Base-by-base conservation (phyloP, 306 rosid genomes). In the Astragalus membranaceus region DNA sequence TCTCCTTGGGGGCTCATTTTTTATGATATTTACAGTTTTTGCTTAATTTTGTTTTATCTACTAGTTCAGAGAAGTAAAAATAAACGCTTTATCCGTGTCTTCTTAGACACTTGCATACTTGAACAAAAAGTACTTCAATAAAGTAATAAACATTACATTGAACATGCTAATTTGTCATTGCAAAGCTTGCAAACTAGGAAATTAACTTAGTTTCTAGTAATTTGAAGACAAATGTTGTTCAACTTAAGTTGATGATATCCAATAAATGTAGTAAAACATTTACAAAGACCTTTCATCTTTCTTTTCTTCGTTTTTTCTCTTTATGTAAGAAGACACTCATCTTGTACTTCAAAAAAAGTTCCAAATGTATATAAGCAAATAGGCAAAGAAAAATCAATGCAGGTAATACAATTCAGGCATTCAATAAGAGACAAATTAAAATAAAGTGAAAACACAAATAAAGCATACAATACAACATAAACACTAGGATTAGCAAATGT, bases 371-470 rank as follows among this genome's bases (percentile, higher is more conserved):
- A 55, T 14, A 73, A 49, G 46, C 29, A 63, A 41, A 75, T 2
- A 11, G 63, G 33, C 17, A 63, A 43, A 30, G 14, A 2, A 36
- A 14, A 33, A 55, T 26, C n/a, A 2, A 33, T 17, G 23, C 6
- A 57, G 13, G 8, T 6, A 13, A 14, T 12, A 57, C 4, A 44
- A 30, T 11, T 47, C 13, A 65, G 58, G 10, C 32, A 47, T 47
- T 13, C 78, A 30, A 51, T 17, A 52, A 50, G 72, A 36, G 13
- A 51, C 58, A n/a, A 66, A 65, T 43, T 59, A 50, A 41, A 72
- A 60, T 29, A 67, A 29, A 29, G 13, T 63, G 32, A 48, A 20
- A 65, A 65, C 57, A 52, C 7, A 42, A 35, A 50, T 35, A 10
- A 48, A 52, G 2, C 12, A 55, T 47, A 48, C 30, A 53, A 16